Evolutionary conservation across 192 early-diverging fungal species (phyloP).

Genomic region (Irineochytrium annulatum): DNA sequence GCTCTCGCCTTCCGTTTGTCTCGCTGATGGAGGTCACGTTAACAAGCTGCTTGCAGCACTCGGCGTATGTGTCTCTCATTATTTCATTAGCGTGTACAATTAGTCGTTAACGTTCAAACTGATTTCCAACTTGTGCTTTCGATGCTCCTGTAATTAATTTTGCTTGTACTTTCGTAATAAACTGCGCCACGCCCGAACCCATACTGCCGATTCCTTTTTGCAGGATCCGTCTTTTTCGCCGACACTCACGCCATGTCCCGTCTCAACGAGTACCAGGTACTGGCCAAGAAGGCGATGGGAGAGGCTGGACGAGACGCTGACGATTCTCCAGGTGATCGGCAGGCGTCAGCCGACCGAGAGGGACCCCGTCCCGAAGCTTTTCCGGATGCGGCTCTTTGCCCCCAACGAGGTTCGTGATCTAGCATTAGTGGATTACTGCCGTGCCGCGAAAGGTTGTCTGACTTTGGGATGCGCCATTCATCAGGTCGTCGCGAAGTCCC

Average conservation of each 20-base stretch:
- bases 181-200: too few species aligned
- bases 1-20: too few species aligned
- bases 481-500: slow-evolving; percentile 90
- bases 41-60: too few species aligned
- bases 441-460: background rate
- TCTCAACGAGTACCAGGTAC: slow-evolving; percentile 67
- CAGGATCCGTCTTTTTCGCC: too few species aligned
- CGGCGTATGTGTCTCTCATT: too few species aligned
- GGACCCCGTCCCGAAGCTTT: slow-evolving; percentile 90
- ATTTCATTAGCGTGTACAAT: too few species aligned
- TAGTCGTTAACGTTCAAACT: too few species aligned
- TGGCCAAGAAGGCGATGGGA: background rate
- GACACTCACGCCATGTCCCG: slow-evolving; percentile 41
- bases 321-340: background rate
- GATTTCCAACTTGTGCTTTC: too few species aligned
- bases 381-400: slow-evolving; percentile 98
- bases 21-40: too few species aligned
- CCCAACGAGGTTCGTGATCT: slow-evolving; percentile 68
- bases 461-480: background rate
- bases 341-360: slow-evolving; percentile 67
- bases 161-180: too few species aligned
- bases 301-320: background rate
- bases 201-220: too few species aligned
- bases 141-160: too few species aligned
- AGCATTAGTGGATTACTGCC: background rate